A percentile compares a stretch with the other conserved stretches of the same genome.
These are phyloP conservation scores for Monosporascus sp. DNA, from an alignment of 2,329 filamentous ascomycete species.

Conservation along the genomic window DNA sequence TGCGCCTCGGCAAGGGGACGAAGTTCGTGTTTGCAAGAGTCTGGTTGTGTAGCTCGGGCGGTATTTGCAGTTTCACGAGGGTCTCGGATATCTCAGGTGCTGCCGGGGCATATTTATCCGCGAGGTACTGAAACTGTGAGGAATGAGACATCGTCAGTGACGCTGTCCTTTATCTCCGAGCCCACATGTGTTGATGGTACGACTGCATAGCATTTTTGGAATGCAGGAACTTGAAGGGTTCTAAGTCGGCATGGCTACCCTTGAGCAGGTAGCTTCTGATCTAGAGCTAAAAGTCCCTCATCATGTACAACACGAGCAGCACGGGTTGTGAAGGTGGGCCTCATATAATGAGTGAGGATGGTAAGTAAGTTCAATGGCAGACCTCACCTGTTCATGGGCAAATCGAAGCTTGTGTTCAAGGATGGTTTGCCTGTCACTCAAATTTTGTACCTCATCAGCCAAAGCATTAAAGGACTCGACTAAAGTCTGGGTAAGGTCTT, in stretches of 20 bases:
- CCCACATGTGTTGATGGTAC: too few relatives aligned
- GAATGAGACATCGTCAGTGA: not conserved
- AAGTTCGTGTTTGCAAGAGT: constrained; percentile 42
- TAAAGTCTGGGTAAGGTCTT: constrained; percentile 48
- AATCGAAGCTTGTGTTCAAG: constrained; percentile 62
- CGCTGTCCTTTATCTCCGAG: constrained; percentile 11
- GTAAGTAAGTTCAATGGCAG: constrained; percentile 4
- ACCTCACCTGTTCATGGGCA: constrained; percentile 60
- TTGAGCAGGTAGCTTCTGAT: constrained; percentile 59
- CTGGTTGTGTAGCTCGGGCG: constrained; percentile 43
- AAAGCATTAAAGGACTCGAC: constrained; percentile 60
- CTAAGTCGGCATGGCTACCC: constrained; percentile 54
- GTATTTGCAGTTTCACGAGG: constrained; percentile 60
- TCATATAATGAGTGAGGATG: not conserved
- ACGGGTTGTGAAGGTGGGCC: constrained; percentile 3
- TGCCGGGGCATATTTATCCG: constrained; percentile 62
- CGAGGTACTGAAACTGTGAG: constrained; percentile 55
- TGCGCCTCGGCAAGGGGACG: constrained; percentile 50
- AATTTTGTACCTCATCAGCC: constrained; percentile 58
- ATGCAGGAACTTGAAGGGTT: constrained; percentile 38
- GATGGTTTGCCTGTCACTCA: constrained; percentile 59
- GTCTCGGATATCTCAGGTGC: constrained; percentile 62
- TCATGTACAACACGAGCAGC: constrained; percentile 29
- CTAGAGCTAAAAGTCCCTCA: constrained; percentile 68
- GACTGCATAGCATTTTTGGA: too few relatives aligned